Evolutionary conservation across 2,329 filamentous ascomycete genomes (phyloP), one percentile per base, ranked within the genome.

Genomic region (Colletotrichum horii): DNA sequence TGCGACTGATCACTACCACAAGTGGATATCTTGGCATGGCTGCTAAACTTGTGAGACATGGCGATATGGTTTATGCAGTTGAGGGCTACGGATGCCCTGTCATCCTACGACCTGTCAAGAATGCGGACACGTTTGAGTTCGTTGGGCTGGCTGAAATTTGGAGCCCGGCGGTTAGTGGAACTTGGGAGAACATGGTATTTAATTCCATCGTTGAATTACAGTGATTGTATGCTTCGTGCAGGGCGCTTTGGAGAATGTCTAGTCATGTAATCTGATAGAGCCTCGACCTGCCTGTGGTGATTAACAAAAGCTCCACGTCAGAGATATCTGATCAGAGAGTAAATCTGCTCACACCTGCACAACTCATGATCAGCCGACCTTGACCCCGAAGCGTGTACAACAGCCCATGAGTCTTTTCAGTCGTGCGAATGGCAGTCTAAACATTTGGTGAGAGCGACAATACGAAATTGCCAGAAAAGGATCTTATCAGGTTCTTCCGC

Each of bases 101-200:
- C 19, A n/a, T 48, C 6, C 1, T 48, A 0, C 43, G 43, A 48
- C 43, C 43, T 14, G 6, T 48, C 6, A 1, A 14, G 1, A 0
- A 48, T 0, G 43, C 11, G 43, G 19, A 22, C 3, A 14, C 19
- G 0, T 14, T 22, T 12, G 19, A 48, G n/a, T 48, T 48, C 1
- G 0, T 48, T 2, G 43, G 43, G 7, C 0, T 48, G 43, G 43
- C 19, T 7, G 43, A 48, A 0, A 7, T 48, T 4, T 22, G 43
- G 11, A 48, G n/a, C 9, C 43, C n/a, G n/a, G 19, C 43, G 0
- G n/a, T 22, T 0, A 48, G 43, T 7, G n/a, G 43, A 7, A 22
- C 11, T 0, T 48, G n/a, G n/a, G 6, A 48, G 43, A 48, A 48
- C 9, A 22, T 48, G 43, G 0, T 0, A 0, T 22, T 48, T 4